Percentiles rank a stretch among this genome's conserved stretches.
phyloP scores from a whole-genome alignment of 164 flowering plant genomes.

The Magnolia sinica region DNA sequence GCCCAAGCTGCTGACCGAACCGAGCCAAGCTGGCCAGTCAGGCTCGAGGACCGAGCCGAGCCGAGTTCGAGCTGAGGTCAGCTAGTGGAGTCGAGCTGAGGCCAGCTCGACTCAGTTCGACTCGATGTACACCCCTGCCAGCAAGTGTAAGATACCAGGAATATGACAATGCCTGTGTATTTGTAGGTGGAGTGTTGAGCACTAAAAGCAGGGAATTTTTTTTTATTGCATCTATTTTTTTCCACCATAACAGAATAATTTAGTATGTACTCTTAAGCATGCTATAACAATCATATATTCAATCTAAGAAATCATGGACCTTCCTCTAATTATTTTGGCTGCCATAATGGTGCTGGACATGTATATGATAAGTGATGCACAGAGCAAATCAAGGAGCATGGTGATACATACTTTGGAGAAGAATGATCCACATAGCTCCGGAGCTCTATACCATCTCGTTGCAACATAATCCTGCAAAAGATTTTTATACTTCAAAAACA shows the following conservation, averaged over 20 bases:
- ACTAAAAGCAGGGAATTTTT: too few relatives aligned
- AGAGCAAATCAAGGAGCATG: background rate
- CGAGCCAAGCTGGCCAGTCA: too few relatives aligned
- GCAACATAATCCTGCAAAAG: slow-evolving; percentile 87
- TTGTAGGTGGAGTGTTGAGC: too few relatives aligned
- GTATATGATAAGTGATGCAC: too few relatives aligned
- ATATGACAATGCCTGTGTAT: too few relatives aligned
- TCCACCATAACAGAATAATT: background rate
- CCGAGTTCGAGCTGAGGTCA: too few relatives aligned
- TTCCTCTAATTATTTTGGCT: background rate
- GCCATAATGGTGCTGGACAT: background rate
- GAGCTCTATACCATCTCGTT: slow-evolving; percentile 98
- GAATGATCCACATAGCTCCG: slow-evolving; percentile 95
- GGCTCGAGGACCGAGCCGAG: too few relatives aligned
- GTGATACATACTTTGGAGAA: slow-evolving; percentile 72
- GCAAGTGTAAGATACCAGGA: too few relatives aligned
- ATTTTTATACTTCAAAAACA: background rate
- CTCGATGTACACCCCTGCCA: too few relatives aligned
- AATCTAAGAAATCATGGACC: background rate
- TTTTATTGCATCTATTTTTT: background rate
- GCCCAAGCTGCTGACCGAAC: too few relatives aligned
- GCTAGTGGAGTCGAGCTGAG: too few relatives aligned
- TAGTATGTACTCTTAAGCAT: background rate
- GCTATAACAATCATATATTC: background rate
- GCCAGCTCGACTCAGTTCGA: too few relatives aligned